These are phyloP conservation scores for Sodiomyces alkalinus DNA, from an alignment of 2,329 filamentous ascomycete species.

Conservation along the genomic window DNA sequence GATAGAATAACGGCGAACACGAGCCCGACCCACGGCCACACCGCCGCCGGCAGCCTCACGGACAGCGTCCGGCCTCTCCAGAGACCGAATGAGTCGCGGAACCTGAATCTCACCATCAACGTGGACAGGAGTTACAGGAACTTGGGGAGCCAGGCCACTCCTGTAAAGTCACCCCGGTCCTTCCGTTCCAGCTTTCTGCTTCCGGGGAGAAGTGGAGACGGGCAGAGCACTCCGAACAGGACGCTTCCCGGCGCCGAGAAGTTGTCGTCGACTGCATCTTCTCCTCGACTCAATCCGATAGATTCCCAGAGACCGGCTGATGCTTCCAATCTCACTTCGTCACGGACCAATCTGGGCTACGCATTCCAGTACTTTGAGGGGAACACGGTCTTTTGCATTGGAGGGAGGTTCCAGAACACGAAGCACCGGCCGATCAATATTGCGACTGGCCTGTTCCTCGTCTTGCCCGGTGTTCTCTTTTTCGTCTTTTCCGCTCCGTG, in stretches of 20 bases:
- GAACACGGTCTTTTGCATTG: conserved; percentile 79
- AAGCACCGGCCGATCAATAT: conserved; percentile 79
- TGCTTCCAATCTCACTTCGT: conserved; percentile 6
- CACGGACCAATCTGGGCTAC: conserved; percentile 31
- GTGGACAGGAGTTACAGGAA: conserved; percentile 44
- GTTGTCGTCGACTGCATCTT: conserved; percentile 66
- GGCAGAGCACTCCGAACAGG: conserved; percentile 32
- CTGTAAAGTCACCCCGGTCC: conserved; percentile 58
- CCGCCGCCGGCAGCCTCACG: conserved; percentile 45
- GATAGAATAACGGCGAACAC: conserved; percentile 61
- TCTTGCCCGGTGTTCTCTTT: conserved; percentile 69
- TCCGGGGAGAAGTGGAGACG: conserved; percentile 36
- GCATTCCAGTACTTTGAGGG: conserved; percentile 69
- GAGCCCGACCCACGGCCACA: conserved; percentile 50
- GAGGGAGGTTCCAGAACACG: conserved; percentile 78
- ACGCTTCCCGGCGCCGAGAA: conserved; percentile 58
- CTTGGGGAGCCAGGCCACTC: conserved; percentile 36
- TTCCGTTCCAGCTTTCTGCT: conserved; percentile 64
- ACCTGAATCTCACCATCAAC: conserved; percentile 38
- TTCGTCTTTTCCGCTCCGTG: conserved; percentile 74
- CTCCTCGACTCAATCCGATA: conserved; percentile 45
- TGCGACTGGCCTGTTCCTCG: conserved; percentile 65
- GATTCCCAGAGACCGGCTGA: conserved; percentile 17
- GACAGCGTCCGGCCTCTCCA: conserved; percentile 72
- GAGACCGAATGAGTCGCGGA: conserved; percentile 22